phyloP scores from a whole-genome alignment of 306 rosid genomes.

The Rosa multiflora region DNA sequence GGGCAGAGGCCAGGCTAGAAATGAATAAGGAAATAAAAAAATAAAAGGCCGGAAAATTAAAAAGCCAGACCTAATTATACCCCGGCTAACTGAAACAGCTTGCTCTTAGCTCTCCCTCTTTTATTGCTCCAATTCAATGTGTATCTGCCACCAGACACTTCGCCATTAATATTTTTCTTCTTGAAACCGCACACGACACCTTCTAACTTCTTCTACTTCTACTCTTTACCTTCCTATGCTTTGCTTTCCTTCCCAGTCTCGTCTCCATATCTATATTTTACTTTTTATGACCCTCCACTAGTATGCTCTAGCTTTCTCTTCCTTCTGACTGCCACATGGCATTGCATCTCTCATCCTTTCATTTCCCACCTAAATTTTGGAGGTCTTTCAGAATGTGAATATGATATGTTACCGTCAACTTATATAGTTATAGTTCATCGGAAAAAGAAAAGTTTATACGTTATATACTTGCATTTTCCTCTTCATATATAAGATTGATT shows the following conservation, averaged over 20 bases:
- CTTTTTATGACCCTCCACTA: conserved; percentile 23
- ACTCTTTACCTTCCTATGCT: conserved; percentile 17
- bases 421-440: background rate
- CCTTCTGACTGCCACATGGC: conserved; percentile 46
- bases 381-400: conserved; percentile 26
- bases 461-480: background rate
- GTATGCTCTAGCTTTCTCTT: conserved; percentile 9
- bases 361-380: conserved; percentile 9
- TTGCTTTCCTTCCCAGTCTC: conserved; percentile 57
- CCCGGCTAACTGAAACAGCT: conserved; percentile 61
- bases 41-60: conserved; percentile 2
- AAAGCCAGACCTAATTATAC: conserved; percentile 59
- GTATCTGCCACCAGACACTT: conserved; percentile 64
- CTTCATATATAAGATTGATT: background rate
- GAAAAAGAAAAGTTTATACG: background rate
- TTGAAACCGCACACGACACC: conserved; percentile 42
- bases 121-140: conserved; percentile 49
- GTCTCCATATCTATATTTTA: background rate
- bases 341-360: conserved; percentile 20
- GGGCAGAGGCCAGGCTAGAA: conserved; percentile 33
- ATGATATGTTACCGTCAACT: background rate
- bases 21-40: conserved; percentile 55
- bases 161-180: conserved; percentile 51
- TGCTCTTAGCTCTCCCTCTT: conserved; percentile 22
- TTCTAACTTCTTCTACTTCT: conserved; percentile 8